phyloP scores from a whole-genome alignment of 176 grass and related monocot genomes.

The Poa annua region DNA sequence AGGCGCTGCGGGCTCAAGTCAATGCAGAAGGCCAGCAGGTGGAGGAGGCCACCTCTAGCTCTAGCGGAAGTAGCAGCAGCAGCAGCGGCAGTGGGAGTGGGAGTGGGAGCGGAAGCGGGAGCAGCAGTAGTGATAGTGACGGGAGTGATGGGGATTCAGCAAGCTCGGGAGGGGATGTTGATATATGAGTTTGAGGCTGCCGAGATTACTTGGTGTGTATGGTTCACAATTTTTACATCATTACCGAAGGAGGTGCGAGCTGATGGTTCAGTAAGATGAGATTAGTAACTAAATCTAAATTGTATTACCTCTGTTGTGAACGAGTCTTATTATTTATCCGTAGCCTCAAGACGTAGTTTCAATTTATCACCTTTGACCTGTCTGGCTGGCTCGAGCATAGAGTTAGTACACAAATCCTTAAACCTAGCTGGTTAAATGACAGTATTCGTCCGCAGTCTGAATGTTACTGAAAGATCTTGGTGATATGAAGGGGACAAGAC shows the following conservation, averaged over 20 bases:
- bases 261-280: not conserved
- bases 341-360: not conserved
- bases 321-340: conserved; percentile 4
- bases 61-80: conserved; percentile 55
- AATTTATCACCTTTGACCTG: not conserved
- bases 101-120: conserved; percentile 61
- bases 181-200: conserved; percentile 49
- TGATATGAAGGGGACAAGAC: too few species aligned
- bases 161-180: conserved; percentile 62
- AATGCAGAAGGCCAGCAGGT: conserved; percentile 58
- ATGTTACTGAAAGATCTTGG: too few species aligned
- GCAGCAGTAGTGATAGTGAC: conserved; percentile 67
- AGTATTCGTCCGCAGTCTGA: too few species aligned
- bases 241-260: conserved; percentile 15
- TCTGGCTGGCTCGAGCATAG: too few species aligned
- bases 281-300: not conserved
- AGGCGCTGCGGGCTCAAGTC: conserved; percentile 69
- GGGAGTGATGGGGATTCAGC: conserved; percentile 69
- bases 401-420: too few species aligned
- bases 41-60: conserved; percentile 59
- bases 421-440: too few species aligned
- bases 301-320: not conserved
- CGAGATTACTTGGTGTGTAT: conserved; percentile 18
- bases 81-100: conserved; percentile 52
- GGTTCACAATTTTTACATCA: conserved; percentile 22